Percentiles rank a stretch among this genome's conserved stretches.
Conservation (phyloP, 805 yeast genomes). For the Ogataea nakhonphanomensis region DNA sequence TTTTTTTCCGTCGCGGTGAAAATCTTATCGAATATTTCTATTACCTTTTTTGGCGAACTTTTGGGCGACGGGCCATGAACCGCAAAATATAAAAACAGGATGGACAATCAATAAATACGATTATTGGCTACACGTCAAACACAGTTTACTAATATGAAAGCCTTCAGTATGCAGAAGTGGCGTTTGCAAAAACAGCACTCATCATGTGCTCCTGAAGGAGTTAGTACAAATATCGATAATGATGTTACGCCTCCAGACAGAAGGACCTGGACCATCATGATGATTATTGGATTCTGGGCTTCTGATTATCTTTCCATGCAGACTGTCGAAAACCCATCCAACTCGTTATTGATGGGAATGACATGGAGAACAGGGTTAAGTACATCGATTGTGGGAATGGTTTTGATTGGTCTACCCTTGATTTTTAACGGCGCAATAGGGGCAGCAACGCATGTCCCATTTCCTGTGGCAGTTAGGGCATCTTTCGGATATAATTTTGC, state of each 20-base stretch:
- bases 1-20: too few species aligned
- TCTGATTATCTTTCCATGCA: slow-evolving; percentile 27
- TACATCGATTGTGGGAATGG: slow-evolving; percentile 21
- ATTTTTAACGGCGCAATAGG: slow-evolving; percentile 32
- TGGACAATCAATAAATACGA: too few species aligned
- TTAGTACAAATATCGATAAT: slow-evolving; percentile 17
- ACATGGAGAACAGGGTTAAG: slow-evolving; percentile 22
- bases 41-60: neutral
- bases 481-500: slow-evolving; percentile 34
- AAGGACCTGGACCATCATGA: slow-evolving; percentile 24
- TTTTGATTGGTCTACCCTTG: slow-evolving; percentile 20
- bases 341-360: slow-evolving; percentile 16
- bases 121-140: too few species aligned
- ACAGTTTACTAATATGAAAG: slow-evolving; percentile 4
- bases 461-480: slow-evolving; percentile 34
- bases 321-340: slow-evolving; percentile 23
- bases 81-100: too few species aligned
- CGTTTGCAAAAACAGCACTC: slow-evolving; percentile 16
- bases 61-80: slow-evolving; percentile 7
- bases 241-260: slow-evolving; percentile 24
- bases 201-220: slow-evolving; percentile 20
- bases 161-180: slow-evolving; percentile 11
- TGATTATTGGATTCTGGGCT: slow-evolving; percentile 26
- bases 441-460: slow-evolving; percentile 35
- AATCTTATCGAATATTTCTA: neutral